A percentile compares a stretch with the other conserved stretches of the same genome.
These are phyloP conservation scores for Buddleja alternifolia DNA, from an alignment of 257 asterid species.

Conservation along the genomic window DNA sequence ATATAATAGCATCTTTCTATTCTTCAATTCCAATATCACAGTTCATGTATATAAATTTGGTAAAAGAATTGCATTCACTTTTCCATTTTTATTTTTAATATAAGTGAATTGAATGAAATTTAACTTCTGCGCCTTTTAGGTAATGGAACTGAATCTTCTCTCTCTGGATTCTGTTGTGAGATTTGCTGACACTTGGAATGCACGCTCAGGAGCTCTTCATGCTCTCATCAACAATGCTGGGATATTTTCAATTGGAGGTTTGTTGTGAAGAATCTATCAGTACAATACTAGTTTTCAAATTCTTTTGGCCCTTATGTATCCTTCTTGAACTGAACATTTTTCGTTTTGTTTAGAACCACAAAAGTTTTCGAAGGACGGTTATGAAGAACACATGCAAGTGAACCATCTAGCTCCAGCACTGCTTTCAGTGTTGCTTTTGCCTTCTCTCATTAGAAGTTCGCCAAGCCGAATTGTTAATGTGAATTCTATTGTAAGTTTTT, in stretches of 20 bases:
- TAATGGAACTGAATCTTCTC: conserved; percentile 90
- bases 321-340: conserved; percentile 25
- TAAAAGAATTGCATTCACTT: not conserved
- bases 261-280: conserved; percentile 18
- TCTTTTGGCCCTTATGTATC: not conserved
- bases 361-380: conserved; percentile 78
- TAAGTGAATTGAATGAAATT: conserved; percentile 2
- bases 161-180: conserved; percentile 87
- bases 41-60: not conserved
- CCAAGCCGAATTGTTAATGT: conserved; percentile 91
- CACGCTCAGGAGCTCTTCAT: conserved; percentile 71
- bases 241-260: conserved; percentile 85
- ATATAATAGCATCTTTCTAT: not conserved
- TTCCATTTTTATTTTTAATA: not conserved
- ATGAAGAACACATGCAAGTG: conserved; percentile 96
- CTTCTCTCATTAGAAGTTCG: conserved; percentile 91
- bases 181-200: conserved; percentile 86
- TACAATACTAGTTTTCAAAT: not conserved
- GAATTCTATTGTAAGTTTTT: conserved; percentile 79
- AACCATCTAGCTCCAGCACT: conserved; percentile 98
- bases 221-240: conserved; percentile 95
- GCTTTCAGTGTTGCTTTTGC: conserved; percentile 85
- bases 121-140: conserved; percentile 43
- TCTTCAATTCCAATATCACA: not conserved
- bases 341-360: conserved; percentile 72